Evolutionary conservation across 2,329 filamentous ascomycete genomes (phyloP).

Genomic region (Dactylellina drechsleri): DNA sequence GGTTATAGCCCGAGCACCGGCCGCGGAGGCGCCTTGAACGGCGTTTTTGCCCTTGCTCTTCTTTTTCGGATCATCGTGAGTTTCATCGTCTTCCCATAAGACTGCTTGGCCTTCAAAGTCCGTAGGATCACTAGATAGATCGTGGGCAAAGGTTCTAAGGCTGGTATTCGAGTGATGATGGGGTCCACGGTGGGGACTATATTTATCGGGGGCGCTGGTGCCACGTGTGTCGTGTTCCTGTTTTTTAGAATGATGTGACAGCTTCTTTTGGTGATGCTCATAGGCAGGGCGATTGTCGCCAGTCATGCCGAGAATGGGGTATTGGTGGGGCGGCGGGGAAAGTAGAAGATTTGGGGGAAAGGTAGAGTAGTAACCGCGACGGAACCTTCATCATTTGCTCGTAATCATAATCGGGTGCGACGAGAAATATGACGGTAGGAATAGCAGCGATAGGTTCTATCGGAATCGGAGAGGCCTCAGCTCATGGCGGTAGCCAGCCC

Average conservation of each 20-base stretch:
- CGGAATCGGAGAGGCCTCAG: not conserved
- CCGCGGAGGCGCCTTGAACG: constrained; percentile 50
- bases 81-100: constrained; percentile 42
- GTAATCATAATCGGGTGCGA: constrained; percentile 23
- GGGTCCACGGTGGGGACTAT: constrained; percentile 14
- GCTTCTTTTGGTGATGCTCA: constrained; percentile 17
- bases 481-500: not conserved
- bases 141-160: constrained; percentile 27
- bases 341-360: constrained; percentile 10
- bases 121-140: constrained; percentile 36
- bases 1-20: constrained; percentile 72
- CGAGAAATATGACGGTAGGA: not conserved
- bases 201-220: not conserved
- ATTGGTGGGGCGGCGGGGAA: constrained; percentile 5
- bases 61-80: constrained; percentile 40
- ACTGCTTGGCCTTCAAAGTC: constrained; percentile 52
- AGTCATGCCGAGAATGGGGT: constrained; percentile 30
- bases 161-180: constrained; percentile 41
- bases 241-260: constrained; percentile 5
- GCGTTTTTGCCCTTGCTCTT: constrained; percentile 50
- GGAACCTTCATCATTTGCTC: constrained; percentile 46
- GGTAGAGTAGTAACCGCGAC: constrained; percentile 9
- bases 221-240: not conserved
- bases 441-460: not conserved
- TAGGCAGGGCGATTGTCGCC: constrained; percentile 29